Evolutionary conservation across 805 yeast species (phyloP).

Genomic region (Metschnikowia borealis): DNA sequence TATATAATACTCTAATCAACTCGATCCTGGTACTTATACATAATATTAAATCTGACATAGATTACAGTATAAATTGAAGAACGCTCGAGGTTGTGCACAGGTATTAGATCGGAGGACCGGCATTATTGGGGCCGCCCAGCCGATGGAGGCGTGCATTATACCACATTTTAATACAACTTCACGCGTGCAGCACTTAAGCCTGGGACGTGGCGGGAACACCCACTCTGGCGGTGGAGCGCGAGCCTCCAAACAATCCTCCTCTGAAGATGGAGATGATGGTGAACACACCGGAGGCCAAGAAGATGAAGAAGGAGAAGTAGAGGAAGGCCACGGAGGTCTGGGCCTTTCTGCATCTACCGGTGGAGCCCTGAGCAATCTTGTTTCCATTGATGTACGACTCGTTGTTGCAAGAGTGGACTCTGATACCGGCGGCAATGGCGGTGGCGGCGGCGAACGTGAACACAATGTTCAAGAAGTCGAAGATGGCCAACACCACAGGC

Average conservation of each 20-base stretch:
- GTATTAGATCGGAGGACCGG: conserved; percentile 2
- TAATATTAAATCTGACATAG: not conserved
- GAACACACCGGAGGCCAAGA: conserved; percentile 61
- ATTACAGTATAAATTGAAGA: not conserved
- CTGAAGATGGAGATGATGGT: conserved; percentile 52
- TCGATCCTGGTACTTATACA: too few relatives aligned
- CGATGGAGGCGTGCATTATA: not conserved
- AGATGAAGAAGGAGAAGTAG: conserved; percentile 77
- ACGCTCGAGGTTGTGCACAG: not conserved
- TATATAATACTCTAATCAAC: too few relatives aligned
- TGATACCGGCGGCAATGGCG: conserved; percentile 86
- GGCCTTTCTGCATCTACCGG: conserved; percentile 90
- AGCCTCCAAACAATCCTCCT: conserved; percentile 45
- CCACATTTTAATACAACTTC: not conserved
- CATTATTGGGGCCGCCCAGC: not conserved
- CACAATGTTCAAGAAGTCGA: conserved; percentile 85
- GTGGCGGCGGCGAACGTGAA: conserved; percentile 95
- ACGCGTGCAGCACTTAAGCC: conserved; percentile 47
- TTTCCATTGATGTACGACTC: conserved; percentile 61
- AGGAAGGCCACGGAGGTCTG: conserved; percentile 82
- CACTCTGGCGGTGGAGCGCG: conserved; percentile 55
- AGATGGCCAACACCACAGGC: conserved; percentile 69
- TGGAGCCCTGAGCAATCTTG: conserved; percentile 68
- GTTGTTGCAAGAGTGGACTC: conserved; percentile 83
- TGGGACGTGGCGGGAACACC: conserved; percentile 91